These are phyloP conservation scores for Hippophae rhamnoides DNA, from an alignment of 306 rosid species.

Conservation along the genomic window DNA sequence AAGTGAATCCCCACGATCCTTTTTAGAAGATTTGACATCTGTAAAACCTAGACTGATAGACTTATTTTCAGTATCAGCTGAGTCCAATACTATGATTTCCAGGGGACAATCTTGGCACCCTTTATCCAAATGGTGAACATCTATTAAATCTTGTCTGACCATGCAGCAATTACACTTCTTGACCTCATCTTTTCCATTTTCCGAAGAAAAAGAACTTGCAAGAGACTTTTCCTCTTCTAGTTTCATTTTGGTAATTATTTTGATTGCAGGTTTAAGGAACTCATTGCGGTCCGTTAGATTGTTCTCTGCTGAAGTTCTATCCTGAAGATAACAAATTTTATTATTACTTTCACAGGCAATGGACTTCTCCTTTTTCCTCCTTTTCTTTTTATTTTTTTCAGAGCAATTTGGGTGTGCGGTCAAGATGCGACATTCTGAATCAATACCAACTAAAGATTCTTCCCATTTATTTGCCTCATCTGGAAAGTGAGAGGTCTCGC, in stretches of 20 bases:
- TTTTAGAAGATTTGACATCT: slow-evolving; percentile 9
- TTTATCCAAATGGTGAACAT: slow-evolving; percentile 12
- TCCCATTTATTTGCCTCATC: neutral
- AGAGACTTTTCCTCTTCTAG: no score
- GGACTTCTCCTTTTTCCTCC: neutral
- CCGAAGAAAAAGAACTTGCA: no score
- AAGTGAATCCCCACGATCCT: neutral
- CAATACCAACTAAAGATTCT: neutral
- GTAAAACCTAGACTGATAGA: slow-evolving; percentile 11
- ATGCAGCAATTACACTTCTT: slow-evolving; percentile 10
- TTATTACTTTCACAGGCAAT: slow-evolving; percentile 10
- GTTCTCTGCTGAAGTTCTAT: slow-evolving; percentile 13
- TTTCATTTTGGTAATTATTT: no score
- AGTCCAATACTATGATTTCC: no score
- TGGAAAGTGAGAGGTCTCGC: no score
- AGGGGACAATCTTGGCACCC: no score
- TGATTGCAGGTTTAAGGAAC: neutral
- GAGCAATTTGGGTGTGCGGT: neutral
- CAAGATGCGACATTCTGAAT: neutral
- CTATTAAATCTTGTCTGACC: slow-evolving; percentile 16
- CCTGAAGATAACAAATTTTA: slow-evolving; percentile 14
- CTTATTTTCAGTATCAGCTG: slow-evolving; percentile 2
- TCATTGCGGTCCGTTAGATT: slow-evolving; percentile 13
- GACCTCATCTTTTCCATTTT: no score
- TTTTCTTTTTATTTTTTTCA: neutral